Evolutionary conservation across 163 green algal species (phyloP), one percentile per base, ranked within the genome.

Genomic region (Coccomyxa subellipsoidea): DNA sequence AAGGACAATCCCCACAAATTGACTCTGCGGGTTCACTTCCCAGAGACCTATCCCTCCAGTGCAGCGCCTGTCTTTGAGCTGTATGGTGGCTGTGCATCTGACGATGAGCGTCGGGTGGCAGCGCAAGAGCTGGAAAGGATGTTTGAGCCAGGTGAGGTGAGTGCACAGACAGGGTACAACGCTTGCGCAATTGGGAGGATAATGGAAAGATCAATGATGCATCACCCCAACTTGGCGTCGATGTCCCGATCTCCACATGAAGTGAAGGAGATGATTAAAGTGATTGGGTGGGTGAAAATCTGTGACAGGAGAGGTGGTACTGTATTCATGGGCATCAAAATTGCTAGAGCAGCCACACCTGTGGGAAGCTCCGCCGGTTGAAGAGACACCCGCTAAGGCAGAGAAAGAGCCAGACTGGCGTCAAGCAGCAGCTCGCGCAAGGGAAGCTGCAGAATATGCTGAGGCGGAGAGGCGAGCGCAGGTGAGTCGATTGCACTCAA

Each of bases 251-350:
- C 47, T 18, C 47, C 18, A 29, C 47, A 66, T 18, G n/a, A n/a
- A n/a, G n/a, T n/a, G n/a, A n/a, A n/a, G n/a, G n/a, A 29, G 47
- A 12, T 66, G 12, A 66, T 12, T 66, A 66, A 12, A 66, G 12
- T 66, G 12, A 18, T 18, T 12, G 47, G 47, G 18, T 66, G 47
- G 47, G 47, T 66, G 47, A 18, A 12, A 66, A 66, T 12, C 18
- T 18, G 36, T 36, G 80, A 23, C 66, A 92, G 91, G 89, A 2
- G 86, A 90, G 54, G 84, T 90, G 39, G 83, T 87, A 18, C 36
- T 94, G 5, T 94, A 90, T 81, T 84, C 84, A 12, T 93, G 85
- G 83, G 77, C 91, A 6, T 92, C 94, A 81, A 90, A 85, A 87
- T 69, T 95, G 69, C 78, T 81, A 37, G 88, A 92, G 75, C 87